Evolutionary conservation across 176 grass and related monocot species (phyloP).

Genomic region (Zoysia japonica): DNA sequence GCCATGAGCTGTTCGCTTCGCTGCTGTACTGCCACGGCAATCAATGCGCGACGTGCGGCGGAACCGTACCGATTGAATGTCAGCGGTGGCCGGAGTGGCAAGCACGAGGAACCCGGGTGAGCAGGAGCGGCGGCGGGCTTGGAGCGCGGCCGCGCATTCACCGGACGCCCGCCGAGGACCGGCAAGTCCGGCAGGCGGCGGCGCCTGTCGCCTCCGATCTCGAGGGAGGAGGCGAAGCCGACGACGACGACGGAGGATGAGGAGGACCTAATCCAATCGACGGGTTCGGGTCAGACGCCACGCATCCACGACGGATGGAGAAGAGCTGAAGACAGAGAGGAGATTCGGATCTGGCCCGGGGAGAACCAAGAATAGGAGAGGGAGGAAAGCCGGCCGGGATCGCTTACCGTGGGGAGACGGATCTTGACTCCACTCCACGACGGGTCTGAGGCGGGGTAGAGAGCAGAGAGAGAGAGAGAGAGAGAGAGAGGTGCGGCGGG

Average conservation of each 20-base stretch:
- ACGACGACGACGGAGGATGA: not conserved
- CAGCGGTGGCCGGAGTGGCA: slow-evolving; percentile 19
- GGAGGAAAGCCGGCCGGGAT: not conserved
- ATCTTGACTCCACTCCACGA: slow-evolving; percentile 6
- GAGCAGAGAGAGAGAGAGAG: not conserved
- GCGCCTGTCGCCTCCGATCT: not conserved
- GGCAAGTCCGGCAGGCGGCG: not conserved
- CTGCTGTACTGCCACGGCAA: not conserved
- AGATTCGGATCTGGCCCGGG: slow-evolving; percentile 24
- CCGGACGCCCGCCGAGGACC: too few relatives aligned
- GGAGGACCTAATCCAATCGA: not conserved
- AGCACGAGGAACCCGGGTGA: slow-evolving; percentile 33
- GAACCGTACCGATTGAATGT: slow-evolving; percentile 9
- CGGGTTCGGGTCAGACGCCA: not conserved
- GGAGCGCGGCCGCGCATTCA: not conserved
- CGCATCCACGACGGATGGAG: not conserved
- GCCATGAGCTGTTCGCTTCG: slow-evolving; percentile 16
- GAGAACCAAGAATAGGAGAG: not conserved
- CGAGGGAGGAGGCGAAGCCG: not conserved
- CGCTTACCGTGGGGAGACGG: not conserved
- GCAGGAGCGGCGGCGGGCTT: not conserved
- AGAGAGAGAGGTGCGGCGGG: not conserved
- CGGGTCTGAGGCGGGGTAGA: not conserved
- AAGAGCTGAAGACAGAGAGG: not conserved
- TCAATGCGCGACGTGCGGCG: not conserved